A percentile compares a stretch with the other conserved stretches of the same genome.
phyloP scores from a whole-genome alignment of 768 basidiomycete genomes.

The Neoboletus brunneissimus region DNA sequence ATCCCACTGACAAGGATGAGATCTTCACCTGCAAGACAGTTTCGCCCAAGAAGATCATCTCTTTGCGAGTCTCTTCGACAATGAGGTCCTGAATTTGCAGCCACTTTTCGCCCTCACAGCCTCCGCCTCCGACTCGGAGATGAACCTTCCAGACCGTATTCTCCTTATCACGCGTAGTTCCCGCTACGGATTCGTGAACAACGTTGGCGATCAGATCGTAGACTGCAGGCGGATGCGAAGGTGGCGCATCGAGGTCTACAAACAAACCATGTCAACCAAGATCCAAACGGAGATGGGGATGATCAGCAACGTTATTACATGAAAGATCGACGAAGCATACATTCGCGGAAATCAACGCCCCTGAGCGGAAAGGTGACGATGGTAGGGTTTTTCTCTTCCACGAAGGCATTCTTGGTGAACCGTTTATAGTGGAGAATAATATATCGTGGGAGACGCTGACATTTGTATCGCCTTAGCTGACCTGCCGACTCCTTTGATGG shows the following conservation, averaged over 20 bases:
- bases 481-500: slow-evolving; percentile 73
- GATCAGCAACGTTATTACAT: slow-evolving; percentile 21
- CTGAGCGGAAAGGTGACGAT: slow-evolving; percentile 96
- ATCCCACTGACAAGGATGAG: background rate
- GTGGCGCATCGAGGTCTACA: slow-evolving; percentile 75
- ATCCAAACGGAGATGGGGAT: slow-evolving; percentile 23
- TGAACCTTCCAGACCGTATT: slow-evolving; percentile 93
- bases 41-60: slow-evolving; percentile 98
- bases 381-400: slow-evolving; percentile 98
- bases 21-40: slow-evolving; percentile 82
- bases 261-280: slow-evolving; percentile 17
- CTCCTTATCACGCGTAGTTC: slow-evolving; percentile 92
- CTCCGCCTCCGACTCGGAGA: slow-evolving; percentile 69
- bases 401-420: slow-evolving; percentile 94
- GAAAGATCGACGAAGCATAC: slow-evolving; percentile 49
- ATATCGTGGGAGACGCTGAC: slow-evolving; percentile 85
- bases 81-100: slow-evolving; percentile 95
- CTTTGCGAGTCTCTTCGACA: slow-evolving; percentile 93
- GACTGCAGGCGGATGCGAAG: slow-evolving; percentile 56
- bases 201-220: slow-evolving; percentile 98
- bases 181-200: slow-evolving; percentile 90
- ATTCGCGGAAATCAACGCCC: slow-evolving; percentile 89
- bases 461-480: slow-evolving; percentile 85
- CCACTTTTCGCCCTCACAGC: slow-evolving; percentile 89
- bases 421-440: slow-evolving; percentile 94